A percentile compares a stretch with the other conserved stretches of the same genome.
These are phyloP conservation scores for Vitis hybrid DNA, from an alignment of 177 flowering plant genomes.

Conservation along the genomic window DNA sequence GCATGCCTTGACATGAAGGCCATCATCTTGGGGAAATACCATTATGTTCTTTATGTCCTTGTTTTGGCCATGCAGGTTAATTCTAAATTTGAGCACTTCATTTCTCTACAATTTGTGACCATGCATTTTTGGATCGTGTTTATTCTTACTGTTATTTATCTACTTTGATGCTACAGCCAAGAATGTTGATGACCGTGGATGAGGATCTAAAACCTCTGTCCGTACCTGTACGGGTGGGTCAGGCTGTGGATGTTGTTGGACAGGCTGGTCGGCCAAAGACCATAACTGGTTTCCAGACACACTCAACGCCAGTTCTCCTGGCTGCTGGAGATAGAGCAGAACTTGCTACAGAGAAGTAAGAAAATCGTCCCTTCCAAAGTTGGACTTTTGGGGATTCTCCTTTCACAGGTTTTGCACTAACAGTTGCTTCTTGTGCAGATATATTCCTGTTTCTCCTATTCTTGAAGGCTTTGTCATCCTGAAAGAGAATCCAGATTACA, in stretches of 20 bases:
- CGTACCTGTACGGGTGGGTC: conserved; percentile 95
- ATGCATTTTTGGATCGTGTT: background rate
- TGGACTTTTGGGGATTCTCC: background rate
- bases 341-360: conserved; percentile 92
- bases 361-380: background rate
- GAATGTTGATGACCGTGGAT: conserved; percentile 94
- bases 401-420: conserved; percentile 3
- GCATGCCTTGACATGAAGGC: conserved; percentile 96
- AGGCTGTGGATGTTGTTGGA: conserved; percentile 98
- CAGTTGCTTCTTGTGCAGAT: conserved; percentile 45
- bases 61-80: conserved; percentile 95
- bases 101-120: background rate
- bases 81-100: conserved; percentile 4
- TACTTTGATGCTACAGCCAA: conserved; percentile 55
- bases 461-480: conserved; percentile 93
- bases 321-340: conserved; percentile 99
- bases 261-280: conserved; percentile 99
- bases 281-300: conserved; percentile 97
- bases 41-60: conserved; percentile 87
- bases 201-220: conserved; percentile 85
- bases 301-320: conserved; percentile 93
- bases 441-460: conserved; percentile 81
- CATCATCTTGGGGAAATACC: conserved; percentile 84
- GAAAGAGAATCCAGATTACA: conserved; percentile 89
- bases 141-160: background rate